Evolutionary conservation across 2,329 filamentous ascomycete species (phyloP).

Genomic region (Diplodia intermedia): DNA sequence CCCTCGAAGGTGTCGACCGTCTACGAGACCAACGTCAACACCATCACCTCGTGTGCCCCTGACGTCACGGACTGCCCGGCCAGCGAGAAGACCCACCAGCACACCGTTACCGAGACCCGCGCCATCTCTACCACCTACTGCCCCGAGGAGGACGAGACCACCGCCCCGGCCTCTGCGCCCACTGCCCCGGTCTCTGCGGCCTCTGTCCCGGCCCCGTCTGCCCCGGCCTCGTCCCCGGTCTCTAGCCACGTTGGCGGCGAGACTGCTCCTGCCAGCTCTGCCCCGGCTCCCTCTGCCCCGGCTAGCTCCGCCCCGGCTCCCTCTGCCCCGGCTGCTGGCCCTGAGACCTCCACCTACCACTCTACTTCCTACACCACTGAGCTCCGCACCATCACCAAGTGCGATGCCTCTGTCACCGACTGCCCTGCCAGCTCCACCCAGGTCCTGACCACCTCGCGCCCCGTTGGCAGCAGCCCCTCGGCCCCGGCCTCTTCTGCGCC

Average conservation of each 20-base stretch:
- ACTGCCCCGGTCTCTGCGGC: not conserved
- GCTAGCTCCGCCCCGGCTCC: not conserved
- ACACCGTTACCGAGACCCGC: slow-evolving; percentile 33
- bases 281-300: slow-evolving; percentile 6
- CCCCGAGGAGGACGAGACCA: slow-evolving; percentile 40
- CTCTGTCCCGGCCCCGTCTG: slow-evolving; percentile 3
- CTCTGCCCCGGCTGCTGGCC: slow-evolving; percentile 3
- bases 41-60: slow-evolving; percentile 30
- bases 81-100: slow-evolving; percentile 32
- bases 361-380: slow-evolving; percentile 25
- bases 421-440: slow-evolving; percentile 37
- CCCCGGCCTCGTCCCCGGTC: not conserved
- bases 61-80: slow-evolving; percentile 34
- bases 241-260: no score
- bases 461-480: not conserved
- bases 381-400: slow-evolving; percentile 27
- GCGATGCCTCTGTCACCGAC: slow-evolving; percentile 31
- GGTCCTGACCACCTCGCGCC: slow-evolving; percentile 27
- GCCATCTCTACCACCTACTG: slow-evolving; percentile 52
- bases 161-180: not conserved
- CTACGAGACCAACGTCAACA: slow-evolving; percentile 31
- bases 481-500: not conserved
- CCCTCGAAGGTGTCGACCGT: slow-evolving; percentile 26
- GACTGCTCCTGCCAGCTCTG: no score
- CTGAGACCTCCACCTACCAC: slow-evolving; percentile 14